A percentile compares a stretch with the other conserved stretches of the same genome.
Conservation (phyloP, 2,329 filamentous ascomycete species). For the Blastomyces silverae region DNA sequence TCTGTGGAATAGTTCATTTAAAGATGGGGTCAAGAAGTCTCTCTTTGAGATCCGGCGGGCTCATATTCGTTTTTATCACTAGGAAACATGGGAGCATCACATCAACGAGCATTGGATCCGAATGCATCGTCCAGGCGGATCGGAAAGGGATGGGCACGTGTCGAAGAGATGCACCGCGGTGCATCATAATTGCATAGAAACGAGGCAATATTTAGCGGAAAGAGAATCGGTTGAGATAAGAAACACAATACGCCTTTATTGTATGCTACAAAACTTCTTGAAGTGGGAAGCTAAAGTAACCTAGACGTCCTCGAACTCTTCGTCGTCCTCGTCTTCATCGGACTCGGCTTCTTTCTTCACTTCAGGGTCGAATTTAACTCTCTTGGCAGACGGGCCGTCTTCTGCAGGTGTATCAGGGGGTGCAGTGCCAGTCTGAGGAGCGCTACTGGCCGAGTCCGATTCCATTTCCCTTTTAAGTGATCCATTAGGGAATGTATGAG, state of each 20-base stretch:
- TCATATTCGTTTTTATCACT: not conserved
- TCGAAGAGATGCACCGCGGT: not conserved
- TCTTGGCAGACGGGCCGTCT: slow-evolving; percentile 40
- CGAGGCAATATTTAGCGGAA: not conserved
- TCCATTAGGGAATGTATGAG: slow-evolving; percentile 17
- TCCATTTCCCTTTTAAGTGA: slow-evolving; percentile 38
- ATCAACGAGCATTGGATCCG: not conserved
- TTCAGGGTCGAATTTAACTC: slow-evolving; percentile 36
- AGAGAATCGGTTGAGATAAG: not conserved
- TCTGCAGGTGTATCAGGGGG: slow-evolving; percentile 36
- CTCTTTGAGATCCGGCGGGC: no score
- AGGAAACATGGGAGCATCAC: not conserved
- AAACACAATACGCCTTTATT: not conserved
- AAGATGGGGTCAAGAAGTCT: not conserved
- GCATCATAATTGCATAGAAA: not conserved
- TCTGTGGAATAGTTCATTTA: not conserved
- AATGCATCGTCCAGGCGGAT: not conserved
- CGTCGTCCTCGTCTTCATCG: slow-evolving; percentile 42
- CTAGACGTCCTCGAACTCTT: slow-evolving; percentile 42
- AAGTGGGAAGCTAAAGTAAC: not conserved
- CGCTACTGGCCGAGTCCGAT: slow-evolving; percentile 36
- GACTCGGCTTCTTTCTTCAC: slow-evolving; percentile 36
- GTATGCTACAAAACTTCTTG: not conserved
- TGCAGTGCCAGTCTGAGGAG: slow-evolving; percentile 33
- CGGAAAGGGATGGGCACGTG: not conserved